Conservation (phyloP, 257 asterid genomes). For the Paraleonurus japonicus region DNA sequence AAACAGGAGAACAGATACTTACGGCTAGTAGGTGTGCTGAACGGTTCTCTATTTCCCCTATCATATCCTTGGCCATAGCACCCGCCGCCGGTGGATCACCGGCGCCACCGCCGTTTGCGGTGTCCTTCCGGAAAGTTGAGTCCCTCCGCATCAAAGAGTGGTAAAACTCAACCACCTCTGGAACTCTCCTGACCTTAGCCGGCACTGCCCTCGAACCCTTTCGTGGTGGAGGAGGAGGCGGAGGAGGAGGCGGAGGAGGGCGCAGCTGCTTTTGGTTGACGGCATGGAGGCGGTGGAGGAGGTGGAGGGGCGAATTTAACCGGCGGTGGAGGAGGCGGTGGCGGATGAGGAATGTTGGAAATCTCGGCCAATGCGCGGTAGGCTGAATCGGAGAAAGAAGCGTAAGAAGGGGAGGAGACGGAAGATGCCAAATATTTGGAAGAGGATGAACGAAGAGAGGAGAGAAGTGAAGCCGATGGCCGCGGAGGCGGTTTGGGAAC, state of each 20-base stretch:
- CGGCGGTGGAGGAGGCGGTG: conserved; percentile 43
- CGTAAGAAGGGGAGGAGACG: conserved; percentile 55
- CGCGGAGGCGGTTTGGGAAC: conserved; percentile 93
- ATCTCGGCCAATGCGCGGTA: conserved; percentile 50
- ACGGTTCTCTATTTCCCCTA: conserved; percentile 96
- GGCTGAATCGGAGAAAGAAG: conserved; percentile 60
- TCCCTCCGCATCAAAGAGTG: conserved; percentile 79
- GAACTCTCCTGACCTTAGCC: conserved; percentile 60
- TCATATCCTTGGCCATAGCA: conserved; percentile 65
- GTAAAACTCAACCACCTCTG: conserved; percentile 89
- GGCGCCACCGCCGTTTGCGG: conserved; percentile 32
- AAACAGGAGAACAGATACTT: conserved; percentile 30
- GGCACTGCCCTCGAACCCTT: conserved; percentile 42
- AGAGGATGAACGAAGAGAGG: conserved; percentile 42
- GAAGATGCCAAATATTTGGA: conserved; percentile 37
- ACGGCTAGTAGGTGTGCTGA: conserved; percentile 73
- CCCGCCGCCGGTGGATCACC: conserved; percentile 44
- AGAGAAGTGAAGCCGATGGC: conserved; percentile 56
- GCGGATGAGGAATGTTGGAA: conserved; percentile 32
- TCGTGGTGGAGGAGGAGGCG: conserved; percentile 55
- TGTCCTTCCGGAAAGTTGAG: conserved; percentile 48
- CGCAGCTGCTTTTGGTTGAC: conserved; percentile 25
- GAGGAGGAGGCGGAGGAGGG: conserved; percentile 54
- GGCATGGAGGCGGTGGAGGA: conserved; percentile 37
- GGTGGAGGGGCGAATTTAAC: conserved; percentile 37